Evolutionary conservation across 106 monocot species (phyloP).

Genomic region (Dendrobium catenatum): DNA sequence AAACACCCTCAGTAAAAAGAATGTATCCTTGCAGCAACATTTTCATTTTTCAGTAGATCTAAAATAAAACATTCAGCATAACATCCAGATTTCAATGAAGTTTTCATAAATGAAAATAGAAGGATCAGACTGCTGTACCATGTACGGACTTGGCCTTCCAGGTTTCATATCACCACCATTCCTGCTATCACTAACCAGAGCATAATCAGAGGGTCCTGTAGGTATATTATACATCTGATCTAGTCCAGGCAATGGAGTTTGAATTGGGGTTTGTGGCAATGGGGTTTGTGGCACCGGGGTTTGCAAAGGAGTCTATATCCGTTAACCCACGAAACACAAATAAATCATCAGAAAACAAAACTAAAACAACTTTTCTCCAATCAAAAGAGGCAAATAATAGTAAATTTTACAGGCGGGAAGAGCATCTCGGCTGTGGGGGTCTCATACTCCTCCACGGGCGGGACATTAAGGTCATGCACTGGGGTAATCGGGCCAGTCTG

Average conservation of each 20-base stretch:
- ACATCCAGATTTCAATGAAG: not conserved
- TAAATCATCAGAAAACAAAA: not conserved
- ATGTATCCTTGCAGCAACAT: not conserved
- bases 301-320: slow-evolving; percentile 42
- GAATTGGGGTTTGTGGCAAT: slow-evolving; percentile 65
- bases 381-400: not conserved
- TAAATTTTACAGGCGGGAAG: slow-evolving; percentile 71
- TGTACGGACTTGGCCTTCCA: slow-evolving; percentile 71
- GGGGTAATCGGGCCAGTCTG: slow-evolving; percentile 39
- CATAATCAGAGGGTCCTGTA: slow-evolving; percentile 75
- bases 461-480: slow-evolving; percentile 92
- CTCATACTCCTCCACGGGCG: slow-evolving; percentile 86
- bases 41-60: not conserved
- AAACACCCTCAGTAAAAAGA: not conserved
- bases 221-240: slow-evolving; percentile 77
- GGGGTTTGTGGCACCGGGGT: slow-evolving; percentile 80
- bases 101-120: not conserved
- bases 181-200: slow-evolving; percentile 48
- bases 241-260: slow-evolving; percentile 75
- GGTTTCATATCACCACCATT: slow-evolving; percentile 54
- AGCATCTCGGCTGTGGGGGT: slow-evolving; percentile 99
- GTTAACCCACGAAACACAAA: not conserved
- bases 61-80: not conserved
- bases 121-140: slow-evolving; percentile 38
- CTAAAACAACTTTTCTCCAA: not conserved